phyloP scores from a whole-genome alignment of 1,284 basidiomycete species.

The Inonotus obliquus region DNA sequence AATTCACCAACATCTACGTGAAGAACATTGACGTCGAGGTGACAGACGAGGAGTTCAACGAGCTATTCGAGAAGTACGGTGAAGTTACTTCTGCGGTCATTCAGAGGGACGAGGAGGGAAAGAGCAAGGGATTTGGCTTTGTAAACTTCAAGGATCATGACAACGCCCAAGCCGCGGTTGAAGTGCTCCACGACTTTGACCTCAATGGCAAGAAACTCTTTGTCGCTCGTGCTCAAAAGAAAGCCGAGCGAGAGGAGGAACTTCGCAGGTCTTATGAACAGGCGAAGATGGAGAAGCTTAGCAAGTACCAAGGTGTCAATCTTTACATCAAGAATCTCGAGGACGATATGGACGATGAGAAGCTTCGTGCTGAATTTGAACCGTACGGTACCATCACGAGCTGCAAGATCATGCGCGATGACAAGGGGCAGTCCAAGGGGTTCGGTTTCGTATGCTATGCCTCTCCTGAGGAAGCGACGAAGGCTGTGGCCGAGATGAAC shows the following conservation, averaged over 20 bases:
- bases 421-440: slow-evolving; percentile 87
- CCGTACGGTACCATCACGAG: slow-evolving; percentile 97
- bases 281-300: slow-evolving; percentile 95
- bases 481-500: slow-evolving; percentile 99
- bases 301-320: slow-evolving; percentile 99
- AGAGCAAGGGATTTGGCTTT: slow-evolving; percentile 96
- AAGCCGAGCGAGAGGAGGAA: slow-evolving; percentile 97
- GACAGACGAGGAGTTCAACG: slow-evolving; percentile 84
- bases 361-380: slow-evolving; percentile 93
- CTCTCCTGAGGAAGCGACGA: slow-evolving; percentile 97
- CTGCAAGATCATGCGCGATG: slow-evolving; percentile 99
- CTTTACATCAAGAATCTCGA: slow-evolving; percentile 99
- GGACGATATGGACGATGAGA: slow-evolving; percentile 93
- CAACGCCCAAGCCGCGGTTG: slow-evolving; percentile 87
- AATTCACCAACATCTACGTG: slow-evolving; percentile 98
- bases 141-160: slow-evolving; percentile 96
- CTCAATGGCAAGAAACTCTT: slow-evolving; percentile 89
- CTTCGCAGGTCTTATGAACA: slow-evolving; percentile 92
- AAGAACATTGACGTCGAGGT: slow-evolving; percentile 93
- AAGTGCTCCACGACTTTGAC: slow-evolving; percentile 87
- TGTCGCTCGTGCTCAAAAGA: slow-evolving; percentile 97
- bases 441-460: slow-evolving; percentile 99
- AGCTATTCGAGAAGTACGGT: slow-evolving; percentile 80
- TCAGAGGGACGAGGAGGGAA: slow-evolving; percentile 81
- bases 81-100: slow-evolving; percentile 87